Evolutionary conservation across 2,329 filamentous ascomycete genomes (phyloP), one percentile per base, ranked within the genome.

Genomic region (Didymella sp.): DNA sequence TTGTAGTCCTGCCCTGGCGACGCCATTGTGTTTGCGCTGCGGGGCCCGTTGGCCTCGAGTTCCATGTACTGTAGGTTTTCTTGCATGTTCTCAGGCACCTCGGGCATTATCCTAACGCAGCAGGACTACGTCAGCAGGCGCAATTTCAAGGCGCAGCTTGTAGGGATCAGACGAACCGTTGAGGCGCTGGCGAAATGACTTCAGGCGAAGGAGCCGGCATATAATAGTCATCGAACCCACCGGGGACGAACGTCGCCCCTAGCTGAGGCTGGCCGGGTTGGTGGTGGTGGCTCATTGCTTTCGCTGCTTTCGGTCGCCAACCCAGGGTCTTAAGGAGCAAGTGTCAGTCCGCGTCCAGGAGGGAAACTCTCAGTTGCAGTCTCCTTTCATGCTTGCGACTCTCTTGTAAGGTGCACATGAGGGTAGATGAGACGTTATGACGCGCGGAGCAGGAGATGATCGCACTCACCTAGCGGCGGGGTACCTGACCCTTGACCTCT

Each of bases 41-140:
- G 73, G 38, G 73, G 68, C 49, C 78, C 81, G 84, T 80, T 77
- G 79, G 89, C 89, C 81, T 92, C 88, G 59, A 92, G 84, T 82
- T 97, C 93, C 80, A 99, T 87, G 76, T 93, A 89, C 71, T 94
- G 90, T 64, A 99, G 85, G 78, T 91, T 94, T 72, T 96, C 89
- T 80, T 96, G 92, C 86, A 99, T 97, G 79, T 96, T 94, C 78
- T 94, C 90, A 67, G 94, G 92, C 65, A 97, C 92, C 83, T 97
- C 92, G 75, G 92, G 91, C 87, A 94, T 96, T 72, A 96, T 87
- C 81, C 92, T 96, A 77, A 73, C 55, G 54, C 59, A 51, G 53
- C 33, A 51, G 38, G 37, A 55, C 52, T 64, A 69, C 61, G 70
- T 73, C 70, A 73, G 73, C 72, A 67, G 50, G 54, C 60, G 62